Base-by-base conservation (phyloP, 805 yeast genomes). In the Zygotorulaspora florentina region DNA sequence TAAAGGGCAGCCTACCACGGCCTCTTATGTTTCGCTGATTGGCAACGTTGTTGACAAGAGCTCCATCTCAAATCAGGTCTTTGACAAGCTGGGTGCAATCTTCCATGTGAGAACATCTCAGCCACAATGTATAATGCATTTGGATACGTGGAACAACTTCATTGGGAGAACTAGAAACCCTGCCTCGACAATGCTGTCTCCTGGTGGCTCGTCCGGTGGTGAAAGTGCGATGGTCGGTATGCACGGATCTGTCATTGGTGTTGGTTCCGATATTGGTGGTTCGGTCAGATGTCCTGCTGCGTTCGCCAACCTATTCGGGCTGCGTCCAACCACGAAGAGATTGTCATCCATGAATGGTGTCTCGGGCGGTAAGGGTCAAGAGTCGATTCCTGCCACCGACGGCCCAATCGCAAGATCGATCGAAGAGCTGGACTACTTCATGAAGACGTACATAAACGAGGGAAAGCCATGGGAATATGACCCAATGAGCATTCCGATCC, bases 131-230 rank as follows among this genome's bases (percentile, higher is more conserved):
- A 66, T 83, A 60, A 83, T 83, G 88, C 87, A 82, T 54, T 66
- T 80, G 58, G 84, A 80, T 60, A 76, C 85, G 18, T 67, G 71
- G 56, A 80, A 81, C 62, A 77, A 78, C 65, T 71, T 82, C 56
- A 73, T 70, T 36, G 87, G 86, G 5, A 69, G 79, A 51, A 71
- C 85, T 5, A 69, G 76, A 58, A 82, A 82, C 58, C 77, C 85
- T 1, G 65, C 69, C 63, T 82, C 83, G 53, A 68, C 80, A 31
- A 64, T 72, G 20, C 68, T 81, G 47, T 75, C 84, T 15, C 73
- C 84, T 2, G 87, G 88, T 51, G 88, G 88, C n/a, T 79, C 85
- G 1, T 79, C 85, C 3, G 83, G 85, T 33, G 88, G 88, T 49
- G 88, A 82, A 61, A 85, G 87, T 52, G 80, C 85, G 0, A 60